Evolutionary conservation across 2,329 filamentous ascomycete species (phyloP).

Genomic region (Cercospora berteroae): DNA sequence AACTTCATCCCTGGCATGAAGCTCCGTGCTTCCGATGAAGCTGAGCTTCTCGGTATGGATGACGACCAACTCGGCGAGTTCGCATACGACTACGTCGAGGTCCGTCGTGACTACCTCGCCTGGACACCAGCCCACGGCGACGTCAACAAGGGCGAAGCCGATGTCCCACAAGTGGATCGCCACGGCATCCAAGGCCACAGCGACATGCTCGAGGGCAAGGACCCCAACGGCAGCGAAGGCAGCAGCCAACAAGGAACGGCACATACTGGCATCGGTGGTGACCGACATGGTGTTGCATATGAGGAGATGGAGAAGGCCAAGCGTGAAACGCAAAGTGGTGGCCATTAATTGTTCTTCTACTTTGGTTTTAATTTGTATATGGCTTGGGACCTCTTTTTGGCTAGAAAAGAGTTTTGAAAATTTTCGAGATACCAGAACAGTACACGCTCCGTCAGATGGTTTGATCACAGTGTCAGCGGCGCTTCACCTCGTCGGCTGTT

Average conservation of each 20-base stretch:
- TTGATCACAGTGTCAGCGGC: slow-evolving; percentile 2
- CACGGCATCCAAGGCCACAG: slow-evolving; percentile 64
- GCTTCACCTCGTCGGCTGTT: background rate
- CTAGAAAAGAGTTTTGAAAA: slow-evolving; percentile 5
- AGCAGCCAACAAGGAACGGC: slow-evolving; percentile 40
- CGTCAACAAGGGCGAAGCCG: slow-evolving; percentile 58
- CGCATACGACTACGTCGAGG: slow-evolving; percentile 87
- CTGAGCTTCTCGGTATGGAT: slow-evolving; percentile 83
- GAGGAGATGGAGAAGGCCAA: slow-evolving; percentile 43
- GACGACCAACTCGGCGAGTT: slow-evolving; percentile 89
- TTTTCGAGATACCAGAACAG: slow-evolving; percentile 16
- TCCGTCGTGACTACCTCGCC: slow-evolving; percentile 81
- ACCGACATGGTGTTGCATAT: slow-evolving; percentile 52
- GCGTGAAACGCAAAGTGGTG: slow-evolving; percentile 18
- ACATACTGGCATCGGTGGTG: slow-evolving; percentile 52
- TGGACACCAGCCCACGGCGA: slow-evolving; percentile 76
- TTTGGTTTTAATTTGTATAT: background rate
- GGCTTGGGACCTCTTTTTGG: background rate
- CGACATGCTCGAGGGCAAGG: slow-evolving; percentile 61
- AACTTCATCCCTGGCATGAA: slow-evolving; percentile 74
- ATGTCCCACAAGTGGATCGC: slow-evolving; percentile 62
- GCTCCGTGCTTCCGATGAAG: slow-evolving; percentile 76
- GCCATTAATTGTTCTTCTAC: slow-evolving; percentile 15
- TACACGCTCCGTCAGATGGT: slow-evolving; percentile 1
- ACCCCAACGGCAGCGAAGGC: slow-evolving; percentile 45